Evolutionary conservation across 768 basidiomycete species (phyloP).

Genomic region (Clathrus columnatus): DNA sequence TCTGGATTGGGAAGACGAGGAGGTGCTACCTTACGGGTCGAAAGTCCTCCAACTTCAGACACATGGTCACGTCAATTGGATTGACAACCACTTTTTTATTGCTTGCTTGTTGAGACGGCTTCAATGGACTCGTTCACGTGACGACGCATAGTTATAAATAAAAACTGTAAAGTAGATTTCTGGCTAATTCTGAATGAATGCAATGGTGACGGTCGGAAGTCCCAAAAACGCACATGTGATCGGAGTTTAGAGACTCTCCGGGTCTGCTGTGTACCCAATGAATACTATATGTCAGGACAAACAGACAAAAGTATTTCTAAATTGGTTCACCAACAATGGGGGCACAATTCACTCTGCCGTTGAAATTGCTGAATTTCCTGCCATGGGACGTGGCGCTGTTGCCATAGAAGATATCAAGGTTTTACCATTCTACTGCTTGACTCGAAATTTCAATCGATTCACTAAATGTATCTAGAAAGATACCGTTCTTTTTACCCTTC

Average conservation of each 20-base stretch:
- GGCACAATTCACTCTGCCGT: constrained; percentile 43
- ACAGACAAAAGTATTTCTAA: constrained; percentile 26
- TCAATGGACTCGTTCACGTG: no score
- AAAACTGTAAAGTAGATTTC: no score
- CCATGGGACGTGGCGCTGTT: constrained; percentile 63
- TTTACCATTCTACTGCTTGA: neutral
- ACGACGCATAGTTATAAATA: no score
- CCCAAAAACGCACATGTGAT: no score
- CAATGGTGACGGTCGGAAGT: no score
- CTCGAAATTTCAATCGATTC: neutral
- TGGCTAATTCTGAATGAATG: no score
- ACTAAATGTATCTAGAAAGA: constrained; percentile 43
- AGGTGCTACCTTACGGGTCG: neutral
- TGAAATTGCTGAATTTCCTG: constrained; percentile 33
- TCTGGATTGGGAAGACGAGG: neutral
- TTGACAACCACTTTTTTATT: neutral
- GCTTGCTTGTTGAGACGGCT: no score
- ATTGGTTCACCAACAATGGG: constrained; percentile 51
- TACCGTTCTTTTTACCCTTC: constrained; percentile 72
- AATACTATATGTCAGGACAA: neutral
- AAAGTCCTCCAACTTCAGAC: constrained; percentile 5
- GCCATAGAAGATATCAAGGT: constrained; percentile 71
- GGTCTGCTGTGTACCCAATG: no score
- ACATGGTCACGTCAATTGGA: constrained; percentile 10
- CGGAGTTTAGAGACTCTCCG: no score